These are phyloP conservation scores for Austropuccinia psidii DNA, from an alignment of 1,284 basidiomycete genomes.

Conservation along the genomic window DNA sequence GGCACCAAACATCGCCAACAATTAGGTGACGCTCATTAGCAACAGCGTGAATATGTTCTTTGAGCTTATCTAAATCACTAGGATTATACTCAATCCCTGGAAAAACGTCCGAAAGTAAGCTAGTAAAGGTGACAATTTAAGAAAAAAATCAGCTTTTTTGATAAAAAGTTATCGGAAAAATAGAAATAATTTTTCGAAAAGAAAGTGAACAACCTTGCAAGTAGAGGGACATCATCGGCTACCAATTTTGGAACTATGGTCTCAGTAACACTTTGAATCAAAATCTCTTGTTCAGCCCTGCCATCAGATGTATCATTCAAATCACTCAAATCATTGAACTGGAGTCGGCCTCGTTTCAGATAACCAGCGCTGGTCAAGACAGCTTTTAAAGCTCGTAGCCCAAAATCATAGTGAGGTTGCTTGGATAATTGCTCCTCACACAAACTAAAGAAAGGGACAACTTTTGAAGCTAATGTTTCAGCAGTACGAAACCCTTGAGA, in stretches of 20 bases:
- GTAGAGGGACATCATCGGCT: constrained; percentile 87
- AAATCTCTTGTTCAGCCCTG: constrained; percentile 83
- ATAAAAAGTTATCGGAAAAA: not conserved
- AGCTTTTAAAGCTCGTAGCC: constrained; percentile 91
- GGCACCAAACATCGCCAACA: constrained; percentile 78
- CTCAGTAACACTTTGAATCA: constrained; percentile 98
- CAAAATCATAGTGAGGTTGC: constrained; percentile 99
- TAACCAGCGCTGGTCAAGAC: constrained; percentile 96
- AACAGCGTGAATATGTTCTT: constrained; percentile 73
- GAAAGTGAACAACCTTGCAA: constrained; percentile 63
- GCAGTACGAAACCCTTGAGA: constrained; percentile 98
- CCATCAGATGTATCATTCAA: constrained; percentile 58
- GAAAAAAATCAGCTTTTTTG: not conserved
- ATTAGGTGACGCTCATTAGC: constrained; percentile 79
- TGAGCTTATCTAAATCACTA: constrained; percentile 76
- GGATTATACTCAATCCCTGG: constrained; percentile 87
- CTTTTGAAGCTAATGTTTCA: constrained; percentile 88
- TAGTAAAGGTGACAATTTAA: constrained; percentile 50
- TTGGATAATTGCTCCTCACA: constrained; percentile 93
- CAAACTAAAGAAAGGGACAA: constrained; percentile 98
- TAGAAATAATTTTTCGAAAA: not conserved
- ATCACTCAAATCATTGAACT: constrained; percentile 49
- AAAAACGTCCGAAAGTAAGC: constrained; percentile 92
- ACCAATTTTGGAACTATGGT: constrained; percentile 98
- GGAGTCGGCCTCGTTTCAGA: constrained; percentile 82